A percentile compares a stretch with the other conserved stretches of the same genome.
Conservation (phyloP, 2,329 filamentous ascomycete species). For the Alternaria conjuncta region DNA sequence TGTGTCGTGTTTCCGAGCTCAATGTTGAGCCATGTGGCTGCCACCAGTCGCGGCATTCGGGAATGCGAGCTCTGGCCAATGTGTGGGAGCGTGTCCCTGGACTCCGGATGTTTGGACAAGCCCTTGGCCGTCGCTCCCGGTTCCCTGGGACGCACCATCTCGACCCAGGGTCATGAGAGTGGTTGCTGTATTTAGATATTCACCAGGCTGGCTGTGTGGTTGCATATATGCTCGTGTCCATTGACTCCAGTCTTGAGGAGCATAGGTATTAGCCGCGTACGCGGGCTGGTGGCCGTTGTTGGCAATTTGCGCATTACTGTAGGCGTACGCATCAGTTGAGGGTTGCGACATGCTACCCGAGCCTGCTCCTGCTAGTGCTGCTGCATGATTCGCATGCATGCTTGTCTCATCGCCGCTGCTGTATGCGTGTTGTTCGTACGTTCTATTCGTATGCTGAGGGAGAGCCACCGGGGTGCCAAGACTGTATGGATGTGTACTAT, state of each 20-base stretch:
- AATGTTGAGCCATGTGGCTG: conserved; percentile 30
- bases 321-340: conserved; percentile 31
- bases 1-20: not conserved
- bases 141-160: conserved; percentile 28
- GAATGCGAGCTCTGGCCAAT: conserved; percentile 43
- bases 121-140: conserved; percentile 24
- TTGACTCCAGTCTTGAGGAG: conserved; percentile 44
- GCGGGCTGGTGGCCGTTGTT: conserved; percentile 24
- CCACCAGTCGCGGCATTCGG: conserved; percentile 23
- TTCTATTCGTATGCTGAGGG: conserved; percentile 27
- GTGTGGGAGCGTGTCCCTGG: conserved; percentile 26
- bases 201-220: conserved; percentile 31
- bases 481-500: conserved; percentile 33
- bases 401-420: conserved; percentile 30
- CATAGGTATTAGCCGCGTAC: conserved; percentile 35
- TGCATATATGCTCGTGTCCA: conserved; percentile 45
- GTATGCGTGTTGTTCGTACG: conserved; percentile 40
- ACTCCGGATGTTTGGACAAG: conserved; percentile 30
- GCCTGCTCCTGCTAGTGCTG: conserved; percentile 35
- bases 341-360: conserved; percentile 30
- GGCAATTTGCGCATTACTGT: conserved; percentile 28
- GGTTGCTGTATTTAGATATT: conserved; percentile 49
- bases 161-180: conserved; percentile 49
- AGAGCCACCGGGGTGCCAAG: conserved; percentile 29
- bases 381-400: conserved; percentile 40